Base-by-base conservation (phyloP, 306 rosid species). In the Vicia sativa region DNA sequence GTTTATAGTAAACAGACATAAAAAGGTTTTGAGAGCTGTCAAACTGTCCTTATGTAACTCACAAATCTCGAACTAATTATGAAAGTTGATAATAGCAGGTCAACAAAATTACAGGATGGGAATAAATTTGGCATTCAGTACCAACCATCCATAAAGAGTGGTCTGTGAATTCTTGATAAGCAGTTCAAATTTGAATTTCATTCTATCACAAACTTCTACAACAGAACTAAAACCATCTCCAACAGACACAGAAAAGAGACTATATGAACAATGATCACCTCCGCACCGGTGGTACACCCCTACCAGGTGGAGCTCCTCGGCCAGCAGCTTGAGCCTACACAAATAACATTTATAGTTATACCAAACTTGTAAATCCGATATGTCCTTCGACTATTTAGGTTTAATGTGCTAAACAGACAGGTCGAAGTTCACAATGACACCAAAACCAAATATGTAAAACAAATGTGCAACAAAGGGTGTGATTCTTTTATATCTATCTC, bases 291-390 rank as follows among this genome's bases (percentile, higher is more conserved):
- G 98, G 99, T 38, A 71, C 90, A 4, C 98, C 98, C 81, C 97
- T 82, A 65, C 97, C 98, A 72, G 89, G 74, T 18, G 90, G 64
- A 67, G 90, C 79, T 81, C 99, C 99, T 64, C 99, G 99, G 15
- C 99, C 99, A 18, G 95, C 90, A 79, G 99, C 97, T 72, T 88
- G 97, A 80, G 99, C 99, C 96, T 90, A 71, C 72, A 60, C 34
- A 74, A 54, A 29, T n/a, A 56, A 66, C 50, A 73, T 13, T 26
- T 19, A 11, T 56, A 15, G 60, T 82, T 46, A 81, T 0, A 26
- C 46, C 48, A 34, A 44, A 34, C 11, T 43, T 61, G 56, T 71
- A 12, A 49, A 38, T 39, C 8, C 9, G 21, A 3, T 13, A 55
- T 5, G 46, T 73, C 53, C 63, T 62, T 11, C 64, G 37, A 25